phyloP scores from a whole-genome alignment of 73 alveolate species.

The Paramecium caudatum region DNA sequence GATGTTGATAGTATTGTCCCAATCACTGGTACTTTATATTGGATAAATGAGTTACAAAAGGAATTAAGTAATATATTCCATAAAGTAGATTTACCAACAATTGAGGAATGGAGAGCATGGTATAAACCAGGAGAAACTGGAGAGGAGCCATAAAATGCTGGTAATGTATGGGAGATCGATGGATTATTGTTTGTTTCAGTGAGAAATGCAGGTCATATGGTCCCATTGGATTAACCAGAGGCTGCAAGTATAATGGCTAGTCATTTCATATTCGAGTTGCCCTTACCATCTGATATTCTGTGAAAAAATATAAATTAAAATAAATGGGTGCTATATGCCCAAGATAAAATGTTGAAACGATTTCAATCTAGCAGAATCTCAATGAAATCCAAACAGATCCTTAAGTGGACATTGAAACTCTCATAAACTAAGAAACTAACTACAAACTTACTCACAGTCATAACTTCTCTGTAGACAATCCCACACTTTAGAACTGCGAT shows the following conservation, averaged over 20 bases:
- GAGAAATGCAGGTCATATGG: conserved; percentile 95
- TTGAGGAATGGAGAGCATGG: conserved; percentile 64
- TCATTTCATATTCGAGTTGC: conserved; percentile 82
- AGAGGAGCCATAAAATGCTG: conserved; percentile 42
- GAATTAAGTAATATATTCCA: not conserved
- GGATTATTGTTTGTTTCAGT: conserved; percentile 73
- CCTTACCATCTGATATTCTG: conserved; percentile 55
- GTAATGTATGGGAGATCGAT: conserved; percentile 31
- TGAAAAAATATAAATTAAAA: conserved; percentile 13
- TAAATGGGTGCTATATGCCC: conserved; percentile 57
- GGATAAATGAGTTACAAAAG: conserved; percentile 20
- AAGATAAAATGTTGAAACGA: not conserved
- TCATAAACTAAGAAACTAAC: conserved; percentile 17
- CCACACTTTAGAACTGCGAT: not conserved
- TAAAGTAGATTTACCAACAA: conserved; percentile 6
- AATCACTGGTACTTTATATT: conserved; percentile 62
- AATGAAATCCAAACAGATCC: conserved; percentile 24
- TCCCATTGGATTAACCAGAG: conserved; percentile 91
- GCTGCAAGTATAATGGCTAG: conserved; percentile 82
- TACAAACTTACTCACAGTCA: not conserved
- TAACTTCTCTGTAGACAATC: not conserved
- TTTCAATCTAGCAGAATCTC: not conserved
- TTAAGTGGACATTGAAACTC: not conserved
- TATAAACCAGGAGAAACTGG: conserved; percentile 37
- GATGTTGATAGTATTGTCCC: conserved; percentile 55